These are phyloP conservation scores for Cymbopogon flexuosus DNA, from an alignment of 202 grass and related monocot species.

Conservation along the genomic window DNA sequence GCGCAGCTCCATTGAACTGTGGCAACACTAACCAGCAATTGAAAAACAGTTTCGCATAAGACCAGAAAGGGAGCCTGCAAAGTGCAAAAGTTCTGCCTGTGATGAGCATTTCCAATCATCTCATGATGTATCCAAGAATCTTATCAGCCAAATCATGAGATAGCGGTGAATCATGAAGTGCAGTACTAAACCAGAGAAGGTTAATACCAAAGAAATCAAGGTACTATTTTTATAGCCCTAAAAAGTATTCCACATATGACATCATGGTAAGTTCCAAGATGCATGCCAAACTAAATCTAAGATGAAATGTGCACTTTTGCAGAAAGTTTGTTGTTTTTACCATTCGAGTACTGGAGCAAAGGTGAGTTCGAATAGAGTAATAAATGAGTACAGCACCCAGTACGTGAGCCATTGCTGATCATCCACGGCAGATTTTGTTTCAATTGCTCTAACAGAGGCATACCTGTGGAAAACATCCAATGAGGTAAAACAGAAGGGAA, in stretches of 20 bases:
- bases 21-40: constrained; percentile 96
- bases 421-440: constrained; percentile 72
- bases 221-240: not conserved
- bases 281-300: constrained; percentile 12
- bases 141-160: not conserved
- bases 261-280: not conserved
- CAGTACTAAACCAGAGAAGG: not conserved
- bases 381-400: constrained; percentile 88
- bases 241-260: not conserved
- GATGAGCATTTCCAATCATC: constrained; percentile 25
- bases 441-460: constrained; percentile 81
- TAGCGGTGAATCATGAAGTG: not conserved
- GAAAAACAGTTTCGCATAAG: constrained; percentile 86
- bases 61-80: constrained; percentile 95
- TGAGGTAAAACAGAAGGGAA: not conserved
- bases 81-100: not conserved
- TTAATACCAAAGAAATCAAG: not conserved
- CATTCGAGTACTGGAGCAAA: constrained; percentile 67
- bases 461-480: constrained; percentile 56
- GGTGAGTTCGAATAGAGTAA: constrained; percentile 80
- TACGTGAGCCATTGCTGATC: constrained; percentile 92
- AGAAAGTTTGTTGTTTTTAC: constrained; percentile 30
- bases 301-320: not conserved
- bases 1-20: constrained; percentile 80
- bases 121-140: constrained; percentile 9